These are phyloP conservation scores for Calycina herbarum DNA, from an alignment of 2,329 filamentous ascomycete genomes.

Conservation along the genomic window DNA sequence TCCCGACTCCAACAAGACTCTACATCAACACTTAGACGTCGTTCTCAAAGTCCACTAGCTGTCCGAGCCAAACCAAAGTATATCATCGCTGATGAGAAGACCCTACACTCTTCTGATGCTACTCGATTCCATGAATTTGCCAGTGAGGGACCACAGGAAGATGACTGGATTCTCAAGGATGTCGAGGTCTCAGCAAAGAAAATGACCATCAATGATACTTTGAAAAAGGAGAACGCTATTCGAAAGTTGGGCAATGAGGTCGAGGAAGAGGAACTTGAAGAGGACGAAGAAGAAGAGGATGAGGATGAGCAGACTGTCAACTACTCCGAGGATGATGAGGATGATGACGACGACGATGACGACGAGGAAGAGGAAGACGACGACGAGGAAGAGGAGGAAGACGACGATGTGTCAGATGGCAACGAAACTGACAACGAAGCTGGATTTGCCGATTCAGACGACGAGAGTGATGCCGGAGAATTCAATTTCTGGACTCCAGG, in stretches of 20 bases:
- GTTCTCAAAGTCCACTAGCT: constrained; percentile 42
- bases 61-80: constrained; percentile 39
- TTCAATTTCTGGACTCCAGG: constrained; percentile 63
- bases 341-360: constrained; percentile 64
- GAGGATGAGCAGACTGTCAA: constrained; percentile 50
- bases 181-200: constrained; percentile 55
- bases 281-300: constrained; percentile 58
- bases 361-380: constrained; percentile 54
- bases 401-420: constrained; percentile 57
- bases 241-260: constrained; percentile 83
- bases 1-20: constrained; percentile 30
- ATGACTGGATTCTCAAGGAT: constrained; percentile 84
- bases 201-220: constrained; percentile 84
- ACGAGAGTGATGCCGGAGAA: constrained; percentile 65
- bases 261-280: constrained; percentile 82
- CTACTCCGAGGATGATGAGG: constrained; percentile 68
- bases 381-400: constrained; percentile 64
- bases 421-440: constrained; percentile 68
- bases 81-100: constrained; percentile 35
- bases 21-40: constrained; percentile 36
- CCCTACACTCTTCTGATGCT: constrained; percentile 45
- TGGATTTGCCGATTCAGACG: constrained; percentile 69
- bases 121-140: constrained; percentile 88
- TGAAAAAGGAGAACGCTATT: constrained; percentile 87
- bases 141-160: constrained; percentile 75